Base-by-base conservation (phyloP, 2,329 filamentous ascomycete genomes). In the Alternaria arbusti region DNA sequence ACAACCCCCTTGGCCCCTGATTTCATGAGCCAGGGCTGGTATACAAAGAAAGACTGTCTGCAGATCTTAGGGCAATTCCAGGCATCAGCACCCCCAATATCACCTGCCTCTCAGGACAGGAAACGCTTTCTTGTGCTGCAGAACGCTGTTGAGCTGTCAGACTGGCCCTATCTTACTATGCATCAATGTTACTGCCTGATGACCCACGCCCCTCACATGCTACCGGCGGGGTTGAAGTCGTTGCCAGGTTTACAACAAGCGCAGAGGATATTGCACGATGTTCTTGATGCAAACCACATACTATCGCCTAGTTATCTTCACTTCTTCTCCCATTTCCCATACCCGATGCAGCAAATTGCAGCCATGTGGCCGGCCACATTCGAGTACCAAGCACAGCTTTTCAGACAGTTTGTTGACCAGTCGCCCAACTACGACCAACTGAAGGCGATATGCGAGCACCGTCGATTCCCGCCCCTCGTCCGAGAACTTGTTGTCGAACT, bases 401-500 rank as follows among this genome's bases (percentile, higher is more conserved):
- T 84, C 23, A 13, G 62, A 0, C 61, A 81, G 13, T 84, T 89
- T 15, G 75, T 82, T 20, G 61, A 69, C 0, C 86, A 84, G 51
- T 78, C 71, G 5, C 23, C 25, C 2, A 54, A 65, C 12, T 73
- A 63, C 20, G 25, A 32, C 4, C 17, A 22, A 1, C 23, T 78
- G 15, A 69, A 45, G 52, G 11, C 25, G 3, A 22, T 6, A 32
- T 82, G 66, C 66, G 61, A 58, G 44, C 40, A 54, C 32, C 73
- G 62, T 68, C 64, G 66, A 2, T 86, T 84, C 67, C 88, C 88
- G 4, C 85, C 88, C 6, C 77, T 89, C n/a, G 82, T 87, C 32
- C 81, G 83, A 57, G 89, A 91, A 69, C 77, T 91, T 26, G 74
- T 82, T 5, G 72, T 75, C n/a, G 68, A 76, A 12, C 80, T 90